Evolutionary conservation across 495 filamentous ascomycete species (phyloP), one percentile per base, ranked within the genome.

Genomic region (Hypoxylon crocopeplum): DNA sequence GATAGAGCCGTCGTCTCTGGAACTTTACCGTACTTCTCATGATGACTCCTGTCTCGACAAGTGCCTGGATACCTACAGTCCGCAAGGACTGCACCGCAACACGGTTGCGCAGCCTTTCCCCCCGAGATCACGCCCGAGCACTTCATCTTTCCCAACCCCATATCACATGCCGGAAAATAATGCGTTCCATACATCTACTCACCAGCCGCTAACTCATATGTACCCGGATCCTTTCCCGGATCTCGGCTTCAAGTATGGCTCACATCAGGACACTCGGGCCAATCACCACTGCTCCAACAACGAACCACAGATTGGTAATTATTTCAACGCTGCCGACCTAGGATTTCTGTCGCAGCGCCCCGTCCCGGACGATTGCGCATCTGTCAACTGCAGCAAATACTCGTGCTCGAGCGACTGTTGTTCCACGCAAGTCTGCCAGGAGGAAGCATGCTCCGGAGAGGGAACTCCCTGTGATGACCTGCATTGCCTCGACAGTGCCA

Each of bases 11-110:
- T 59, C 52, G 1, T 68, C 56, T 21, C 36, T 67, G n/a, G 39
- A 59, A 8, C 55, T 64, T 10, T 45, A 21, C 11, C 59, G 59
- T 33, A 54, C 30, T 12, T 75, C 74, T 25, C 75, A 77, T 60
- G 75, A 77, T 45, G 75, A 77, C 50, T 58, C 70, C n/a, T 77
- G 75, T 33, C 39, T 76, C 22, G 72, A 75, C 40, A 64, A 67
- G 30, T 77, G 73, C 67, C 49, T 63, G 36, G 66, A 47, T n/a
- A 34, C 41, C 17, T 42, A 29, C n/a, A 22, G 13, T 8, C 19
- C 49, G 7, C 48, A 50, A 15, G 44, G 41, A n/a, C 11, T 46
- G 20, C 56, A 59, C 1, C 56, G 42, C 4, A 53, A 48, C 21
- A 15, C 32, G 0, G 39, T 25, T 58, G 24, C 21, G 24, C 40